A percentile compares a stretch with the other conserved stretches of the same genome.
Conservation (phyloP, 1,284 basidiomycete species). For the Coniferiporia weirii region DNA sequence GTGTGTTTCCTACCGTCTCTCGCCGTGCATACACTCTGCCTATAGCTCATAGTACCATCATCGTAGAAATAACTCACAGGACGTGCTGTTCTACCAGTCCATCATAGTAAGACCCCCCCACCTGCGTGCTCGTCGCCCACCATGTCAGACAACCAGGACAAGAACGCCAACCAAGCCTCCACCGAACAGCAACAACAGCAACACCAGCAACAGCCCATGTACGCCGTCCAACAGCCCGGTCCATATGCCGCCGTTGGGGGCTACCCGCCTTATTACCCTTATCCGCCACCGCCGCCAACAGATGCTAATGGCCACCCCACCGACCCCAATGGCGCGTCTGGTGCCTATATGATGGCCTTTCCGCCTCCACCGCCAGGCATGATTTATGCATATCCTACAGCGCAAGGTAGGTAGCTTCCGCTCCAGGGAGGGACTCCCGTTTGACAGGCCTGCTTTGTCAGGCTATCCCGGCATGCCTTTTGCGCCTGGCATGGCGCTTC, state of each 20-base stretch:
- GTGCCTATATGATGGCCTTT: constrained; percentile 47
- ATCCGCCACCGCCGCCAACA: constrained; percentile 32
- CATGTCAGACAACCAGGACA: constrained; percentile 13
- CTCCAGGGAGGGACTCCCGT: not conserved
- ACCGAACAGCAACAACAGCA: constrained; percentile 23
- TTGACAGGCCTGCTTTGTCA: constrained; percentile 3
- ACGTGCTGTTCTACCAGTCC: not conserved
- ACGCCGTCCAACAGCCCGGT: constrained; percentile 39
- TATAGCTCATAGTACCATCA: not conserved
- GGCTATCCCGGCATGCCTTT: constrained; percentile 28
- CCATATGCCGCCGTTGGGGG: constrained; percentile 41
- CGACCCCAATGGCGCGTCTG: constrained; percentile 39
- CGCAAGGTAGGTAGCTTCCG: constrained; percentile 9
- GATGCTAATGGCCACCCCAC: constrained; percentile 34
- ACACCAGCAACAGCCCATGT: constrained; percentile 29
- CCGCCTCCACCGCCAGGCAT: constrained; percentile 51
- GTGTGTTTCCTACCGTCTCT: not conserved
- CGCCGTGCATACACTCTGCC: not conserved
- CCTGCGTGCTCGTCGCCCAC: not conserved
- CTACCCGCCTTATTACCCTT: constrained; percentile 45
- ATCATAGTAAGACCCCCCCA: not conserved
- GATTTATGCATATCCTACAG: constrained; percentile 55
- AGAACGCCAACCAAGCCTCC: not conserved
- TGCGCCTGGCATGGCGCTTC: constrained; percentile 38
- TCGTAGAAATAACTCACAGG: not conserved